phyloP scores from a whole-genome alignment of 441 rosid genomes.

The Corymbia calophylla region DNA sequence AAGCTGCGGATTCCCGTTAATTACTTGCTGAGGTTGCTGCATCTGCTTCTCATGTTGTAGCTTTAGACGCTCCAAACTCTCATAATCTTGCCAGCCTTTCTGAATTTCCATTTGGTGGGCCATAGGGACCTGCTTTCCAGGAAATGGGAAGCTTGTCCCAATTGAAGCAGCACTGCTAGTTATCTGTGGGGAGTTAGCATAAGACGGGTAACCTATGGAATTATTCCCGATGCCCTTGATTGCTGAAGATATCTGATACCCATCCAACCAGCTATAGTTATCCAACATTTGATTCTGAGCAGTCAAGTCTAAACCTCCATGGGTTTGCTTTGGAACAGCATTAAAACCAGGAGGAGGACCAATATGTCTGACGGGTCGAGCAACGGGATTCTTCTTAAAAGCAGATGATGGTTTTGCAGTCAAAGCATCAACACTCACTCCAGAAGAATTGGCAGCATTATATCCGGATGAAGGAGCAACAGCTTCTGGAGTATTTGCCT shows the following conservation, averaged over 20 bases:
- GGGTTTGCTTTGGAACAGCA: constrained; percentile 46
- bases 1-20: constrained; percentile 46
- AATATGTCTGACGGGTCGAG: constrained; percentile 64
- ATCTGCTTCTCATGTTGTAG: constrained; percentile 39
- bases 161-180: constrained; percentile 40
- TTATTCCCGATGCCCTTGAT: constrained; percentile 28
- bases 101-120: constrained; percentile 44
- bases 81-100: constrained; percentile 44
- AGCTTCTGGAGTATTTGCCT: constrained; percentile 33
- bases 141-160: constrained; percentile 72
- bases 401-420: constrained; percentile 29
- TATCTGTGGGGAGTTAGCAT: constrained; percentile 35
- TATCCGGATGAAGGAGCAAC: constrained; percentile 29
- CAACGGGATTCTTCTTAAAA: constrained; percentile 59
- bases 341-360: constrained; percentile 98
- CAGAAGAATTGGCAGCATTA: constrained; percentile 37
- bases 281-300: constrained; percentile 37
- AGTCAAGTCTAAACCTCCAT: constrained; percentile 33
- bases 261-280: constrained; percentile 99
- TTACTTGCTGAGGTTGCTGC: constrained; percentile 34
- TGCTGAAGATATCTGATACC: constrained; percentile 60
- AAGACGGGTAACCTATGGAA: constrained; percentile 30
- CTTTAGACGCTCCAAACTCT: constrained; percentile 33
- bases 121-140: constrained; percentile 60
- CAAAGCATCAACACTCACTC: constrained; percentile 33